Base-by-base conservation (phyloP, 2,329 filamentous ascomycete genomes). In the Trichoderma semiorbis region DNA sequence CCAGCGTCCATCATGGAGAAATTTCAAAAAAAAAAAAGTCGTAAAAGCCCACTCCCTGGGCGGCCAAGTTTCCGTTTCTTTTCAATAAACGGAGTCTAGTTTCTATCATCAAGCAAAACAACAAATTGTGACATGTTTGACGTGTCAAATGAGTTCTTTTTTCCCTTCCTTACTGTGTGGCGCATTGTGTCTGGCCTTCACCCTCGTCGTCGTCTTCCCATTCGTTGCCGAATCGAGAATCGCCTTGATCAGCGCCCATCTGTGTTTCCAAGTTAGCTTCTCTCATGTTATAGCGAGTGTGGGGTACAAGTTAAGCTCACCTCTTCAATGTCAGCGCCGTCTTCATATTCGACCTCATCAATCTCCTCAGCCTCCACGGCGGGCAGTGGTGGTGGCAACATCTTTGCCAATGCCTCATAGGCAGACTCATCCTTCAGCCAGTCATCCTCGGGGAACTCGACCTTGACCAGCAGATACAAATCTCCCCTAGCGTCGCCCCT, bases 291-390 rank as follows among this genome's bases (percentile, higher is more conserved):
- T 21, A 58, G 10, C 6, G 7, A 30, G 2, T 21, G 5, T 32
- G 3, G 11, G 5, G 7, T 10, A 24, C 0, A 8, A 4, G 14
- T 10, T 0, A 62, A 26, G 73, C 86, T 82, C 81, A 91, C 90
- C 78, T 94, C 90, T 66, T 98, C 93, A 76, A 97, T 88, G 77
- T 94, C 91, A 4, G 90, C 93, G 74, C 95, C 89, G n/a, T 89
- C 88, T 74, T 97, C 92, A 77, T 93, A 97, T 3, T 93, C 89
- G 1, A 98, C 94, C 75, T 98, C 94, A 72, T 98, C 96, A 10
- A 95, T 85, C 72, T 93, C 90, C 0, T 95, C 91, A 0, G 90
- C 89, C 74, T 89, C 85, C 74, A 95, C 91, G 11, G 87, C 83
- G 5, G 87, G 83, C 0, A 83, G 79, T 1, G 88, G 87, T 11